These are phyloP conservation scores for Betula pendula DNA, from an alignment of 306 rosid genomes.

Conservation along the genomic window DNA sequence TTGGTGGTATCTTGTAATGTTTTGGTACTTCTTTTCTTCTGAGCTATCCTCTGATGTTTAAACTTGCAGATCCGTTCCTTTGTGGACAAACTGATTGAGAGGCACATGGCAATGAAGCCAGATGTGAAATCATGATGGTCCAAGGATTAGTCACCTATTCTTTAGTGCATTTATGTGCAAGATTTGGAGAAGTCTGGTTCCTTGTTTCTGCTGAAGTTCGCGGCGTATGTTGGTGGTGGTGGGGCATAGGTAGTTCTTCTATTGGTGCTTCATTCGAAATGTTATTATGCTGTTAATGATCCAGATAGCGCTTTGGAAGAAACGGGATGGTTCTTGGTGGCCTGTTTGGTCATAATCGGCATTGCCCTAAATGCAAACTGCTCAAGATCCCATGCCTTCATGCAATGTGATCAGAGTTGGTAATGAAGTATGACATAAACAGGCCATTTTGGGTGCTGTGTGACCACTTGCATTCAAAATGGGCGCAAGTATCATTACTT, in stretches of 20 bases:
- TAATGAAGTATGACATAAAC: constrained; percentile 9
- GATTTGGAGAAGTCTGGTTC: constrained; percentile 26
- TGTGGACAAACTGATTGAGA: constrained; percentile 89
- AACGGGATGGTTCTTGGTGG: constrained; percentile 25
- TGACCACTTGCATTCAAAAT: constrained; percentile 13
- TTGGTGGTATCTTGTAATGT: constrained; percentile 19
- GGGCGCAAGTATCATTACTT: constrained; percentile 20
- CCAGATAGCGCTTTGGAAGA: constrained; percentile 29
- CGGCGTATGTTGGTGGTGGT: constrained; percentile 29
- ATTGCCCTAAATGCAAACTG: constrained; percentile 22
- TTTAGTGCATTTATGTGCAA: constrained; percentile 24
- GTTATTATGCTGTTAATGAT: constrained; percentile 27
- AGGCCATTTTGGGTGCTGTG: constrained; percentile 11
- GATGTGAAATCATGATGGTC: constrained; percentile 49
- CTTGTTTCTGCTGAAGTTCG: constrained; percentile 34
- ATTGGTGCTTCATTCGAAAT: constrained; percentile 24
- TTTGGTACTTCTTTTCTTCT: constrained; percentile 26
- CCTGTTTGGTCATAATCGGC: constrained; percentile 24
- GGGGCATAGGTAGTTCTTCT: constrained; percentile 17
- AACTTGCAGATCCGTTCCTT: constrained; percentile 83
- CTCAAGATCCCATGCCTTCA: constrained; percentile 8
- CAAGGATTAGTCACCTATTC: constrained; percentile 23
- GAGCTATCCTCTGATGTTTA: constrained; percentile 34
- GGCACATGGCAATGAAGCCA: constrained; percentile 65
- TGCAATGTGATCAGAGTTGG: constrained; percentile 25